Base-by-base conservation (phyloP, 2,329 filamentous ascomycete genomes). In the Verticillium longisporum region DNA sequence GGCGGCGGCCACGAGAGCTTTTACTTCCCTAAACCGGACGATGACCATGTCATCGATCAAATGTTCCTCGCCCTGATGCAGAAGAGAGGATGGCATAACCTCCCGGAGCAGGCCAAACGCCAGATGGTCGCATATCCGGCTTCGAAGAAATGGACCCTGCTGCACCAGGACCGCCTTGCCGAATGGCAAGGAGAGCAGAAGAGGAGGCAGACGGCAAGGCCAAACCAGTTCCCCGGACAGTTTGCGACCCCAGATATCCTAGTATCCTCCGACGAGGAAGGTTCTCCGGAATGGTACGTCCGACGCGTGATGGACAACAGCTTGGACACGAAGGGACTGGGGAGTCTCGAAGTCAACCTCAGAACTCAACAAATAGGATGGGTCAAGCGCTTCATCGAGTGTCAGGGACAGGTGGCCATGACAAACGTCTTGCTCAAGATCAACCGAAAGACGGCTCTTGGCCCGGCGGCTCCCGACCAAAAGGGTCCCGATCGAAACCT, bases 41-140 rank as follows among this genome's bases (percentile, higher is more conserved):
- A 96, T 72, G 92, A 96, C 70, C 85, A 87, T 62, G 78, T 96
- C 14, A 90, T 97, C 55, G 92, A 98, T 72, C 88, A 93, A 70
- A 91, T 97, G 80, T 98, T 98, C 71, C 81, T 93, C 69, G 88
- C 92, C 59, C 79, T 99, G 66, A 98, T 99, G 95, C 91, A 96
- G 71, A 97, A 97, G 77, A 87, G 95, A 77, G 95, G 94, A 66
- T 98, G 93, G 91, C 95, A 97, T 77, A 96, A 96, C 74, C 80
- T 99, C 66, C 95, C 95, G 5, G 95, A 99, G 71, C 92, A 97
- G 77, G 95, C 95, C 34, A 87, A 90, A 67, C 84, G 94, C 64
- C 95, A 98, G 78, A 98, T 99, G 94, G 85, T 95, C 76, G 92
- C 92, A 41, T 98, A 99, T 73, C 91, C 93, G 14, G 85, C 95